Percentiles rank a stretch among this genome's conserved stretches.
Evolutionary conservation across 805 yeast species (phyloP).

Genomic region (Novakomyces olei): DNA sequence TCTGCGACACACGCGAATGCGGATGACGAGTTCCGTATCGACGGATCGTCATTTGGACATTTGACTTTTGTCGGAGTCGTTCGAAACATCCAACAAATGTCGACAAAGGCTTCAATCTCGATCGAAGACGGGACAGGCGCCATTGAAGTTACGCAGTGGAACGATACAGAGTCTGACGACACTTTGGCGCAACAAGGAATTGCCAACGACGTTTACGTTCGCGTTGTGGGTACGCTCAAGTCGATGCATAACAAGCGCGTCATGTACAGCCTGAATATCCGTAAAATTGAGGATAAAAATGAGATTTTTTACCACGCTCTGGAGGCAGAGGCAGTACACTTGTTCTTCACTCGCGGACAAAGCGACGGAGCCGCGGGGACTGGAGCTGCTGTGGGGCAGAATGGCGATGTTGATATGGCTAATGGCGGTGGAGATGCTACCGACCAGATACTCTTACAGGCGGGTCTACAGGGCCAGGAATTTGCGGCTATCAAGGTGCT

Average conservation of each 20-base stretch:
- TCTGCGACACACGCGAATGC: conserved; percentile 30
- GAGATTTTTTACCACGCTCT: conserved; percentile 40
- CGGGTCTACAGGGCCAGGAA: no score
- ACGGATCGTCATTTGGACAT: conserved; percentile 25
- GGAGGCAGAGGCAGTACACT: conserved; percentile 20
- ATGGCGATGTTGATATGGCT: not conserved
- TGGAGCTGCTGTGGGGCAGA: conserved; percentile 1
- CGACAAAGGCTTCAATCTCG: conserved; percentile 25
- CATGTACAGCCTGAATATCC: conserved; percentile 28
- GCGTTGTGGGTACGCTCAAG: conserved; percentile 24
- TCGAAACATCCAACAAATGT: conserved; percentile 24
- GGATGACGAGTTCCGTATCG: conserved; percentile 31
- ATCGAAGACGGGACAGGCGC: conserved; percentile 51
- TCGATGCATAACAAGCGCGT: conserved; percentile 30
- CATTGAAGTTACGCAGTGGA: conserved; percentile 33
- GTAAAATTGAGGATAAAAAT: conserved; percentile 31
- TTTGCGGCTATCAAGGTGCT: no score
- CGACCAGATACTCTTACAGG: no score
- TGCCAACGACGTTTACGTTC: conserved; percentile 23
- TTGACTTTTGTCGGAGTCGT: conserved; percentile 38
- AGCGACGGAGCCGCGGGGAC: not conserved
- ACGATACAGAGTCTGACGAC: conserved; percentile 11
- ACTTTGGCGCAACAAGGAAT: conserved; percentile 6
- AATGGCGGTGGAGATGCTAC: conserved; percentile 3
- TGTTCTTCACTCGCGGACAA: conserved; percentile 4